Conservation (phyloP, 768 basidiomycete species). For the Tulasnella sp. region DNA sequence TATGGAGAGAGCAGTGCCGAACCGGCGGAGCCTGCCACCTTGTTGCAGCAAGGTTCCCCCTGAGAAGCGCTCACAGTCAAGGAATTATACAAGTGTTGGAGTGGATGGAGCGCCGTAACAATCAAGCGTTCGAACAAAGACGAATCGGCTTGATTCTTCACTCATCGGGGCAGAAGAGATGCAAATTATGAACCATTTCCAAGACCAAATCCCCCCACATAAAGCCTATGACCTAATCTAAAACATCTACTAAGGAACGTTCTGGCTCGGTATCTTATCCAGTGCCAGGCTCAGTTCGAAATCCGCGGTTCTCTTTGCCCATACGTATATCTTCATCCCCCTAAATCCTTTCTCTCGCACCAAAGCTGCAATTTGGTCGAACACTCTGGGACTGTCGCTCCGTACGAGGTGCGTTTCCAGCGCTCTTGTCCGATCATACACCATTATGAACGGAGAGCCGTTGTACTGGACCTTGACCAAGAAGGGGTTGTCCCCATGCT, state of each 20-base stretch:
- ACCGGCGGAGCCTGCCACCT: too few species aligned
- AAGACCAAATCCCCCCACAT: too few species aligned
- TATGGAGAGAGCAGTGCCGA: too few species aligned
- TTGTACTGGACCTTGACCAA: not conserved
- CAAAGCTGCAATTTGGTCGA: not conserved
- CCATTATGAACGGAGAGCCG: not conserved
- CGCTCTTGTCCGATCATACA: not conserved
- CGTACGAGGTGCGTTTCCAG: not conserved
- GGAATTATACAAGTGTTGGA: too few species aligned
- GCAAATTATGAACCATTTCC: too few species aligned
- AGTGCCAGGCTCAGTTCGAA: conserved; percentile 2
- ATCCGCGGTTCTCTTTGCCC: conserved; percentile 24
- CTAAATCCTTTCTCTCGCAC: not conserved
- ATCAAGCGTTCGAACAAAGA: not conserved
- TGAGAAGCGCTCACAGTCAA: too few species aligned
- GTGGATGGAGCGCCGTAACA: too few species aligned
- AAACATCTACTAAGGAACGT: not conserved
- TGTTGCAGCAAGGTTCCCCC: too few species aligned
- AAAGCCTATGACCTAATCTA: not conserved
- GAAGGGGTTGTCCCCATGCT: not conserved
- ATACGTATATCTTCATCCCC: conserved; percentile 18
- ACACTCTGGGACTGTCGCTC: not conserved
- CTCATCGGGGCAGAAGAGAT: too few species aligned
- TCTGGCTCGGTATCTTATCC: conserved; percentile 18
- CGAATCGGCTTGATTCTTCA: too few species aligned